Base-by-base conservation (phyloP, 2,329 filamentous ascomycete species). In the Cryphonectria nitschkei region DNA sequence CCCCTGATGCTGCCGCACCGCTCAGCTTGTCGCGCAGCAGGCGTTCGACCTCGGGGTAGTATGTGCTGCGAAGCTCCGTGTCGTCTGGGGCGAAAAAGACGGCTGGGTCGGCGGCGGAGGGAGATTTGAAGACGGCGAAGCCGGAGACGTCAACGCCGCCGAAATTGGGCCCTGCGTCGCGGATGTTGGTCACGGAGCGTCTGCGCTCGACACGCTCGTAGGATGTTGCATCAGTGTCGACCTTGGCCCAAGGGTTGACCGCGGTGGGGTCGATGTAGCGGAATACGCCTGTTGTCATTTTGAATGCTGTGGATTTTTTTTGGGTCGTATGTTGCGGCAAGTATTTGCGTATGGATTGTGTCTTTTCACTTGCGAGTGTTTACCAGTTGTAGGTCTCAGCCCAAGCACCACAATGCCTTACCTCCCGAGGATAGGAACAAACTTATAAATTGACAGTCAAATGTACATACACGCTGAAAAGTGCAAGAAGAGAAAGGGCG, bases 161-260 rank as follows among this genome's bases (percentile, higher is more conserved):
- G 79, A 89, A 89, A 22, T 84, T 78, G 34, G 77, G 74, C 71
- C 84, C 81, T 63, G 80, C 79, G 34, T 83, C 84, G n/a, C 88
- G 85, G 39, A 91, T 79, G 77, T 90, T 84, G 76, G 84, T 76
- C 0, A 91, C 88, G 2, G 82, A 75, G 16, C 85, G 84, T 26
- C 81, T 76, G 73, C 84, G 79, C 46, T 84, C 81, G 46, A 78
- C 79, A 19, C 86, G 79, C 32, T 78, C 78, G 80, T 85, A 91
- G 6, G 87, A 89, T n/a, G 80, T 80, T 22, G 83, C 85, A 58
- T 86, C 85, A 0, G 84, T 85, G 76, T 92, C 90, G 54, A 92
- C 90, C 75, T 92, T 92, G 75, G 81, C 77, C 89, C 89, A 92
- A 1, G 89, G 87, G 76, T 89, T 89, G 68, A 81, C 84, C 32